Evolutionary conservation across 2,329 filamentous ascomycete genomes (phyloP), one percentile per base, ranked within the genome.

Genomic region (Rhynchosporium secalis): DNA sequence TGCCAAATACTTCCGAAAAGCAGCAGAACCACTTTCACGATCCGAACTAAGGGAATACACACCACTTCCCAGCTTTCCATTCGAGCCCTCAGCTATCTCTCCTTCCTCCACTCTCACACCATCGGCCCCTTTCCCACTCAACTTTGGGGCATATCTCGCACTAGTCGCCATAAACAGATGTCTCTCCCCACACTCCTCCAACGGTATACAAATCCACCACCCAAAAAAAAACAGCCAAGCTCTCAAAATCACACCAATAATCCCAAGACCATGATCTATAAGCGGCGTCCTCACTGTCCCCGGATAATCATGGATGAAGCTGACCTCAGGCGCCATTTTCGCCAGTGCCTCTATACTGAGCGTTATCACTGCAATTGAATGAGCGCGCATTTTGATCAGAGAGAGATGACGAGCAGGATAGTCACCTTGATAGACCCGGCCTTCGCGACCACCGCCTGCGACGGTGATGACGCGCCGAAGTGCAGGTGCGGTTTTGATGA

Each of bases 391-490:
- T 33, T 52, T 13, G 1, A 52, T 54, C 7, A 65, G 31, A 7
- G 31, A 41, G n/a, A 71, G 55, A 29, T 51, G 49, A 9, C 62
- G 54, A 29, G 64, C 67, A 15, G 55, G 63, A 40, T 70, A 65
- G 58, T 71, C 68, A 7, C 57, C 60, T 2, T 62, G 12, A 28
- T 70, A 62, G 10, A 70, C n/a, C 1, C 60, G 55, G 0, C 68
- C 68, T 65, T 71, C 69, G 1, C 61, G 28, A 1, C 56, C 46
- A 13, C 66, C 68, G 31, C 60, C 65, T 8, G 20, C 62, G 5
- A 70, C 62, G 20, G 75, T 80, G 43, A 86, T 78, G 20, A 86
- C 81, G 9, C 84, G 80, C 0, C 80, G 78, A 15, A 67, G 64
- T 6, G 83, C 72, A 1, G 72, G 63, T 0, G 76, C 65, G 0